Base-by-base conservation (phyloP, 2,329 filamentous ascomycete species). In the Xylaria digitata region DNA sequence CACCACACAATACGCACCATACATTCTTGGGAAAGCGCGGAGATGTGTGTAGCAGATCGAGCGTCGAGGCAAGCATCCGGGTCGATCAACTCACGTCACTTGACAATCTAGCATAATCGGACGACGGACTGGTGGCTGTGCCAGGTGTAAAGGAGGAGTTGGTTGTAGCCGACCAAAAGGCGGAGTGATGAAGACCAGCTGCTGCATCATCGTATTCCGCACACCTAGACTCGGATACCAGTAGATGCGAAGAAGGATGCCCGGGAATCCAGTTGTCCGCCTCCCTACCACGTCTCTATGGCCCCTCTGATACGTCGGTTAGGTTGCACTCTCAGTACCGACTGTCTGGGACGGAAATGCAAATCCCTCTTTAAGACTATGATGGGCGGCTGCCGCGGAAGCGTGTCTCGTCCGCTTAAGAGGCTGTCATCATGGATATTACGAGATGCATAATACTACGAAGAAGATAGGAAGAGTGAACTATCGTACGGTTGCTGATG, bases 311-410 rank as follows among this genome's bases (percentile, higher is more conserved):
- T 65, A 49, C 59, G 42, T 56, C 54, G 43, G 42, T 57, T 37
- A 17, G 61, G 65, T 68, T 64, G 63, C 66, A 65, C 13, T 62
- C 23, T 32, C 60, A 46, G 66, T 66, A 63, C 68, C 68, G 66
- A 61, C 66, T 1, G 63, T 62, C 57, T 70, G 68, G 68, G 30
- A 45, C 68, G 46, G 42, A 11, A 61, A 67, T 61, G 63, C 60
- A 68, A 68, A 63, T 66, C 40, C 17, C 32, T 45, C 43, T 56
- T 52, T 34, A 55, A 56, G 46, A 63, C 42, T 52, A 15, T 52
- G 21, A 17, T 60, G 63, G 53, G 68, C 68, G 68, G 68, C 57
- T 65, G 60, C 21, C 53, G 63, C 68, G 68, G 68, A 60, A 52
- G n/a, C 23, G n/a, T 52, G 42, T 42, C 50, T 57, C 60, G 57